Evolutionary conservation across 345 rosid species (phyloP).

Genomic region (Salix udensis): DNA sequence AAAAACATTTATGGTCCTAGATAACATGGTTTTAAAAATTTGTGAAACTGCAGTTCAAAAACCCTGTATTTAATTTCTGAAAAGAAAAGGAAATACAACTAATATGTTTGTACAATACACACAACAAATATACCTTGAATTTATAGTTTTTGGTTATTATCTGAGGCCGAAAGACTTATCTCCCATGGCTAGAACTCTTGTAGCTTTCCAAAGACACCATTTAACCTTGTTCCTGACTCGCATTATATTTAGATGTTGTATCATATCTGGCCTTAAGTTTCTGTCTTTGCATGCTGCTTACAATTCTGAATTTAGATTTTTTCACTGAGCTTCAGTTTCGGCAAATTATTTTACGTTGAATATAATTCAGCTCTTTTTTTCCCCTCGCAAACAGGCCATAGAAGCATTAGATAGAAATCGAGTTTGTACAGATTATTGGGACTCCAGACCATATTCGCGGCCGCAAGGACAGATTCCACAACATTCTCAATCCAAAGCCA

Average conservation of each 20-base stretch:
- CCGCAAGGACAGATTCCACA: conserved; percentile 67
- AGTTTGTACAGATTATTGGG: conserved; percentile 91
- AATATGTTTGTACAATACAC: background rate
- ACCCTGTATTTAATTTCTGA: background rate
- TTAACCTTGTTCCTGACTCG: background rate
- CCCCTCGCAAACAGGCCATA: conserved; percentile 50
- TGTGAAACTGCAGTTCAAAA: background rate
- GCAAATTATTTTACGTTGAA: background rate
- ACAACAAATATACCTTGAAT: background rate
- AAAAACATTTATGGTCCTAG: background rate
- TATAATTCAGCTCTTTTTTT: background rate
- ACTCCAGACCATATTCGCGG: conserved; percentile 85
- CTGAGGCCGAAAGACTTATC: background rate
- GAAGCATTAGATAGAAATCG: conserved; percentile 83
- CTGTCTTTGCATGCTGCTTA: background rate
- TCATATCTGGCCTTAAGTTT: background rate
- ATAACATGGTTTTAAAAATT: background rate
- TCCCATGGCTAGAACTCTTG: background rate
- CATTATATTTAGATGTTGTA: background rate
- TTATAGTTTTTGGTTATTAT: background rate
- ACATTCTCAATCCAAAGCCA: conserved; percentile 34
- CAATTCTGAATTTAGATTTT: background rate
- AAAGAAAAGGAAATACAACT: background rate
- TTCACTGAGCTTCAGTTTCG: background rate
- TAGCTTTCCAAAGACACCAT: background rate